Percentiles rank a stretch among this genome's conserved stretches.
Conservation (phyloP, 2,329 filamentous ascomycete genomes). For the Aspergillus persii region DNA sequence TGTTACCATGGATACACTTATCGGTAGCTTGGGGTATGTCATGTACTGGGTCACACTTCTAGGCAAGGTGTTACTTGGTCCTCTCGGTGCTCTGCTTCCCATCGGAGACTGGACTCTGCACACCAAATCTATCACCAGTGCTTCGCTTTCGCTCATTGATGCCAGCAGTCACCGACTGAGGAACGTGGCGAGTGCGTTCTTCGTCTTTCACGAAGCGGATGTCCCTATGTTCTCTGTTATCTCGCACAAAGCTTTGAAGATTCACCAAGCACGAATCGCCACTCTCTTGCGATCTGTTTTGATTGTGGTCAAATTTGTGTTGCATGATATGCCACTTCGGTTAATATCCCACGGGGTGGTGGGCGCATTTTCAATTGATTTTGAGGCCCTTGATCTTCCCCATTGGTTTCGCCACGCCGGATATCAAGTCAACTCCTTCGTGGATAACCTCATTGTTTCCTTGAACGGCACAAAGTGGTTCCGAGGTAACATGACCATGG, state of each 20-base stretch:
- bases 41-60: slow-evolving; percentile 41
- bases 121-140: slow-evolving; percentile 37
- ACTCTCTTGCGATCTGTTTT: slow-evolving; percentile 43
- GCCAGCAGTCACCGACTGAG: slow-evolving; percentile 41
- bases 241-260: slow-evolving; percentile 67
- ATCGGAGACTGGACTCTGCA: slow-evolving; percentile 35
- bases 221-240: slow-evolving; percentile 74
- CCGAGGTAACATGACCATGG: slow-evolving; percentile 20
- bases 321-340: slow-evolving; percentile 38
- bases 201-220: slow-evolving; percentile 54
- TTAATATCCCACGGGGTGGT: slow-evolving; percentile 28
- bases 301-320: slow-evolving; percentile 41
- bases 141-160: slow-evolving; percentile 43
- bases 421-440: slow-evolving; percentile 23
- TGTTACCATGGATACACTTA: slow-evolving; percentile 70
- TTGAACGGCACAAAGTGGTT: slow-evolving; percentile 29
- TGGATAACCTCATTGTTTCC: slow-evolving; percentile 19
- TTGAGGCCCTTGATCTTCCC: slow-evolving; percentile 17
- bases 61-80: slow-evolving; percentile 32
- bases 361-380: slow-evolving; percentile 20
- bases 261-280: slow-evolving; percentile 56
- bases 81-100: slow-evolving; percentile 35
- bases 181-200: slow-evolving; percentile 38
- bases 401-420: slow-evolving; percentile 14
- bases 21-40: slow-evolving; percentile 61